phyloP scores from a whole-genome alignment of 345 rosid species.

The Melaleuca quinquenervia region DNA sequence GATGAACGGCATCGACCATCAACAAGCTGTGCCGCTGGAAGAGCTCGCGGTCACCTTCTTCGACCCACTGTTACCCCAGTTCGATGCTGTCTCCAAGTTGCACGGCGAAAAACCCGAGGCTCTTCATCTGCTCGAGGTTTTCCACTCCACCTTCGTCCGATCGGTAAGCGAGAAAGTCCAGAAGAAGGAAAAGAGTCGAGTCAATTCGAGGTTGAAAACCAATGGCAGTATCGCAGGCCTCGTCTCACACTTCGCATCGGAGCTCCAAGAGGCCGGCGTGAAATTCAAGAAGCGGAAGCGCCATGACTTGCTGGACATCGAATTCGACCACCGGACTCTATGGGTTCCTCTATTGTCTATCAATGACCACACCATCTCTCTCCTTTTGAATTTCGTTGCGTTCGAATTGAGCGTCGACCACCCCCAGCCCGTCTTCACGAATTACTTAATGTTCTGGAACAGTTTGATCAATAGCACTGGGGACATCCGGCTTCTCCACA shows the following conservation, averaged over 20 bases:
- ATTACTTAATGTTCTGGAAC: conserved; percentile 4
- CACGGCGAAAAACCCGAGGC: not conserved
- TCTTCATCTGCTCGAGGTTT: conserved; percentile 2
- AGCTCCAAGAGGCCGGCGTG: conserved; percentile 2
- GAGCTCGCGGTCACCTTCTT: conserved; percentile 1
- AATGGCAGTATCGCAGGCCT: not conserved
- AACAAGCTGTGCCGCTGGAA: not conserved
- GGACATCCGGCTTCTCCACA: conserved; percentile 2
- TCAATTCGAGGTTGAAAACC: not conserved
- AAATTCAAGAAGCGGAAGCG: not conserved
- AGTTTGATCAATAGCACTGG: not conserved
- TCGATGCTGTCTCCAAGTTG: not conserved
- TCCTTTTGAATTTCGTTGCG: conserved; percentile 3
- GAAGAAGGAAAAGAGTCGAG: not conserved
- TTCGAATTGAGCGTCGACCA: not conserved
- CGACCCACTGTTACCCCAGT: not conserved
- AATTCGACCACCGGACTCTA: not conserved
- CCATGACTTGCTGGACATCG: not conserved
- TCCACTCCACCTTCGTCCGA: not conserved
- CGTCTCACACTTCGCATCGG: not conserved
- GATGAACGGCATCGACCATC: not conserved
- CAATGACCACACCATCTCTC: not conserved
- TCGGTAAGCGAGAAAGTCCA: not conserved
- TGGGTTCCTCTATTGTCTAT: not conserved
- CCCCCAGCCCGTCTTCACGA: not conserved